Base-by-base conservation (phyloP, 2,329 filamentous ascomycete species). In the Calonectria montana region DNA sequence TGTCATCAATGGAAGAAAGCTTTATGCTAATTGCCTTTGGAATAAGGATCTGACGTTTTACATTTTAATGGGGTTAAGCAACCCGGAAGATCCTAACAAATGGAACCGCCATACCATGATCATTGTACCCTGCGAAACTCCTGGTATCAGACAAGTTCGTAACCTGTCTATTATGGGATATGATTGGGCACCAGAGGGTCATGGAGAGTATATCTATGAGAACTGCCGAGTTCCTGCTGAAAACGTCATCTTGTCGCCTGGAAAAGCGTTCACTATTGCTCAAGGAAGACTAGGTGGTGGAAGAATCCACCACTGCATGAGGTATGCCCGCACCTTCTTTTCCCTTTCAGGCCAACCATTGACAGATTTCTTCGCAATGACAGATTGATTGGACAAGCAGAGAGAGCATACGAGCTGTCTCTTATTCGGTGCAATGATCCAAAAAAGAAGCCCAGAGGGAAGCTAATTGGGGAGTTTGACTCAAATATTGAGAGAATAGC, bases 11-110 rank as follows among this genome's bases (percentile, higher is more conserved):
- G 95, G 95, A 71, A 75, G 95, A 91, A 98, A 98, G 94, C 97
- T 96, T 94, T 98, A 95, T 95, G 96, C 94, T 45, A 96, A 94
- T 73, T 96, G 95, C 75, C 94, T 94, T 39, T 96, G 95, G 72
- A 95, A 98, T 84, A 93, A 93, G 74, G 90, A 95, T 80, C 97
- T 96, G 87, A 90, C 93, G 83, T 88, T 98, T 82, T 97, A 97
- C 85, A 92, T 98, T 73, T 94, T 97, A 75, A 97, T 98, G 93
- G 96, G 94, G 84, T 97, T 97, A 87, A 92, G 90, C 18, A 93
- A 96, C 80, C 88, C 93, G 59, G 86, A 87, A 76, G 92, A 96
- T 86, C 84, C 88, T 65, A 91, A 94, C 83, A 86, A 91, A 35
- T 97, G 97, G 89, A 91, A 90, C 82, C 94, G 97, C 80, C 95